Percentiles rank a stretch among this genome's conserved stretches.
These are phyloP conservation scores for Flaveria sonorensis DNA, from an alignment of 129 eudicot genomes.

Conservation along the genomic window DNA sequence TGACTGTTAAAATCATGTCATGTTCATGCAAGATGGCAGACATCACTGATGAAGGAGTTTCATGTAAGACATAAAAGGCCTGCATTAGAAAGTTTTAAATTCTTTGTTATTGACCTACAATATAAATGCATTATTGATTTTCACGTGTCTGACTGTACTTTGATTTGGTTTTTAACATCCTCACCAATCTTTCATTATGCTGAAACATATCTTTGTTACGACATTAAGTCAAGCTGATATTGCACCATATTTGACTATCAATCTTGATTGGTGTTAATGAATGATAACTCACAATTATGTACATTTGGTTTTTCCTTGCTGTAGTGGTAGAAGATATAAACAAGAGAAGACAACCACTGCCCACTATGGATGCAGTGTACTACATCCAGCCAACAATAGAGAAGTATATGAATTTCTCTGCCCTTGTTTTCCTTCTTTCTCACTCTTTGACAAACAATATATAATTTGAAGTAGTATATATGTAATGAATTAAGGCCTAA, in stretches of 20 bases:
- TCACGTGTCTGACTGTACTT: not conserved
- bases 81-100: conserved; percentile 35
- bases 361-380: conserved; percentile 94
- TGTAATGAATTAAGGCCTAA: not conserved
- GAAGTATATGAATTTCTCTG: conserved; percentile 47
- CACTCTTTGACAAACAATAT: conserved; percentile 10
- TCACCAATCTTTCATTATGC: conserved; percentile 5
- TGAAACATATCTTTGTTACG: not conserved
- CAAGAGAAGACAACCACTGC: conserved; percentile 86
- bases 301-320: conserved; percentile 18
- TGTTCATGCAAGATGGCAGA: conserved; percentile 96
- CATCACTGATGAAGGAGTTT: conserved; percentile 93
- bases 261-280: not conserved
- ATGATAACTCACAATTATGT: conserved; percentile 12
- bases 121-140: conserved; percentile 17
- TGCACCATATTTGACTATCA: conserved; percentile 11
- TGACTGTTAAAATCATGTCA: conserved; percentile 86
- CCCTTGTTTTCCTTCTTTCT: not conserved
- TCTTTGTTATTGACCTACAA: not conserved
- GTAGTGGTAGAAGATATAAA: conserved; percentile 98
- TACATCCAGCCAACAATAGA: conserved; percentile 91
- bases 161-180: conserved; percentile 12
- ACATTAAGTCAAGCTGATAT: conserved; percentile 14
- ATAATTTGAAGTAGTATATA: conserved; percentile 5
- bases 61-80: conserved; percentile 63